A percentile compares a stretch with the other conserved stretches of the same genome.
phyloP scores from a whole-genome alignment of 169 alveolate genomes.

The Blepharisma undulans region DNA sequence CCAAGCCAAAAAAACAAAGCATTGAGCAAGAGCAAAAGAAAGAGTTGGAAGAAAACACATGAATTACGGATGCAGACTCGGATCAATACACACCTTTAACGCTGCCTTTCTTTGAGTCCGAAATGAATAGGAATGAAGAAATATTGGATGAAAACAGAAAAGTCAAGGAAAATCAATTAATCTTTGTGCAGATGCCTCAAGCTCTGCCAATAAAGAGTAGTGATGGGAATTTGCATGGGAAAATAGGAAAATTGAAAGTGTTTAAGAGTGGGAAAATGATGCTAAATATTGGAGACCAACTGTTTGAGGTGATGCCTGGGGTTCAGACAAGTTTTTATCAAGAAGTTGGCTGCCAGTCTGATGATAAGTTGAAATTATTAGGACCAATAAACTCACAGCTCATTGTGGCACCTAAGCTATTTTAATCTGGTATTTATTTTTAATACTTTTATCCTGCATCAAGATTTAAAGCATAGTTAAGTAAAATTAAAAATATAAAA shows the following conservation, averaged over 20 bases:
- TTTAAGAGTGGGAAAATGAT: conserved; percentile 41
- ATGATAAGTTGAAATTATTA: background rate
- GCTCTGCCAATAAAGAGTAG: background rate
- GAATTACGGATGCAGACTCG: background rate
- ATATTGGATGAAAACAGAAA: background rate
- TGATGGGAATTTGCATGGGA: background rate
- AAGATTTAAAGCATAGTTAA: no score
- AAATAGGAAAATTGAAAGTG: conserved; percentile 30
- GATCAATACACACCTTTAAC: conserved; percentile 23
- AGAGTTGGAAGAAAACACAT: conserved; percentile 12
- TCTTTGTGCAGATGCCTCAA: conserved; percentile 27
- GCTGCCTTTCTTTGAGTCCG: conserved; percentile 11
- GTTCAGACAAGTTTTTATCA: conserved; percentile 38
- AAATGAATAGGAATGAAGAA: background rate
- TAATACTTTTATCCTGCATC: background rate
- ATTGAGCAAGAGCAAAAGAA: conserved; percentile 3
- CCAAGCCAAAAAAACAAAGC: background rate
- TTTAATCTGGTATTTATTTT: background rate
- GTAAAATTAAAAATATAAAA: no score
- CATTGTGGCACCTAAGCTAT: conserved; percentile 37
- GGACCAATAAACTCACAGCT: conserved; percentile 21
- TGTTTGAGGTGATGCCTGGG: conserved; percentile 31
- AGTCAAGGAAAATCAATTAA: background rate
- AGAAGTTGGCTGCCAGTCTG: conserved; percentile 30
- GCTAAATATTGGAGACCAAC: background rate